Evolutionary conservation across 371 early-diverging fungal genomes (phyloP).

Genomic region (Mucor mucedo): DNA sequence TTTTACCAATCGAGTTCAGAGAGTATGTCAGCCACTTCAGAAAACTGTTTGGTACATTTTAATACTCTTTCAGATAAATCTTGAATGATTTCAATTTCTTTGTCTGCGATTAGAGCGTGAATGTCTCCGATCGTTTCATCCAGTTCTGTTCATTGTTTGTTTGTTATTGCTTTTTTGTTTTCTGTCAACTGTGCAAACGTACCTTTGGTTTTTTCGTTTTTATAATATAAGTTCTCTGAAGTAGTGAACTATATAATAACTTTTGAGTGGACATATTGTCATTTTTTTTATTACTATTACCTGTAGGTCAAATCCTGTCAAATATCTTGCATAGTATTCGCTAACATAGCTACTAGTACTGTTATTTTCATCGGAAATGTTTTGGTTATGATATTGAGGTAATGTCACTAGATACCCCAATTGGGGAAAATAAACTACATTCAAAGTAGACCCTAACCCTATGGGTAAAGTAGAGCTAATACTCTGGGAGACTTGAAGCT

Average conservation of each 20-base stretch:
- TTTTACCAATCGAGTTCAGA: slow-evolving; percentile 77
- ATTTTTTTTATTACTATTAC: slow-evolving; percentile 3
- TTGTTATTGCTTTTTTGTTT: no score
- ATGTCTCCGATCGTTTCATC: slow-evolving; percentile 80
- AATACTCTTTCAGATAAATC: slow-evolving; percentile 60
- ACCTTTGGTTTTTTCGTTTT: slow-evolving; percentile 71
- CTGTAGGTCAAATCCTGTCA: slow-evolving; percentile 31
- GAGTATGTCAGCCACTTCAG: slow-evolving; percentile 43
- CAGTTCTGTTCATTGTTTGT: slow-evolving; percentile 46
- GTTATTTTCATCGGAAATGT: slow-evolving; percentile 44
- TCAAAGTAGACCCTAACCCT: slow-evolving; percentile 54
- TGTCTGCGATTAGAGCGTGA: slow-evolving; percentile 73
- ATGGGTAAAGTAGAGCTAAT: slow-evolving; percentile 58
- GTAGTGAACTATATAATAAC: slow-evolving; percentile 66
- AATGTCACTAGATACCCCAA: slow-evolving; percentile 79
- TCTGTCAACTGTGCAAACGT: background rate
- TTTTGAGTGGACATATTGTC: background rate
- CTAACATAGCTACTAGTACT: slow-evolving; percentile 31
- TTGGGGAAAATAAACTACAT: slow-evolving; percentile 86
- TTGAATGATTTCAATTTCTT: slow-evolving; percentile 78
- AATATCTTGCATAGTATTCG: background rate
- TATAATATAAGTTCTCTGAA: slow-evolving; percentile 71
- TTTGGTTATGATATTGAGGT: slow-evolving; percentile 47
- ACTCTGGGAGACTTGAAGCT: slow-evolving; percentile 68
- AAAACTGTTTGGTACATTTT: slow-evolving; percentile 40